These are phyloP conservation scores for Termitomyces sp. DNA, from an alignment of 768 basidiomycete genomes.

Conservation along the genomic window DNA sequence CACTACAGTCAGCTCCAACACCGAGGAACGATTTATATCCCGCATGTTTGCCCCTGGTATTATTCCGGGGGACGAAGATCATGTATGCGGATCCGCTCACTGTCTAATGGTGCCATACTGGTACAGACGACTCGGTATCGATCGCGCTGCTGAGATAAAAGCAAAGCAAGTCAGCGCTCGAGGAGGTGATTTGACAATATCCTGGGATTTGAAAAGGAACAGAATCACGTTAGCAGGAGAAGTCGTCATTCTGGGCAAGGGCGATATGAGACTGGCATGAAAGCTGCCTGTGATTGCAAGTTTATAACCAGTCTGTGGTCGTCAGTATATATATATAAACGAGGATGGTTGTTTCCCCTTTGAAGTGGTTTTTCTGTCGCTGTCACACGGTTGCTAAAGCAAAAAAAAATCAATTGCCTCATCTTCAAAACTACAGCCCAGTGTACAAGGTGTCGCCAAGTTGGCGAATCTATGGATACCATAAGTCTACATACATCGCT, in stretches of 20 bases:
- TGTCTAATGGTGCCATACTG: slow-evolving; percentile 39
- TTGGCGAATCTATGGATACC: not conserved
- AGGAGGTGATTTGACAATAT: slow-evolving; percentile 32
- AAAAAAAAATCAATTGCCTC: not conserved
- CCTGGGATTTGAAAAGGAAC: slow-evolving; percentile 27
- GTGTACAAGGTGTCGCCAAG: not conserved
- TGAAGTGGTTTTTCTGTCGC: no score
- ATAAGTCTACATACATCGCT: slow-evolving; percentile 1
- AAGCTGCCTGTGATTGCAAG: not conserved
- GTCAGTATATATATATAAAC: no score
- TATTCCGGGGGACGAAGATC: slow-evolving; percentile 14
- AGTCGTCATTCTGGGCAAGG: slow-evolving; percentile 26
- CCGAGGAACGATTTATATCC: slow-evolving; percentile 35
- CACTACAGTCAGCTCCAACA: slow-evolving; percentile 27
- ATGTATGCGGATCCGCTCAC: slow-evolving; percentile 45
- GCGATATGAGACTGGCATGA: slow-evolving; percentile 9
- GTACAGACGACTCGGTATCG: slow-evolving; percentile 24
- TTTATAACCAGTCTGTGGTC: not conserved
- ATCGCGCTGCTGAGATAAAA: slow-evolving; percentile 21
- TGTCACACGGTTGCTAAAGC: no score
- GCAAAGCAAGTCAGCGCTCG: slow-evolving; percentile 48
- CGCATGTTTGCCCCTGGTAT: slow-evolving; percentile 41
- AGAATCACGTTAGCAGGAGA: slow-evolving; percentile 31
- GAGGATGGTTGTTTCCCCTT: not conserved
- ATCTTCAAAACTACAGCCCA: not conserved